These are phyloP conservation scores for Kodamaea restingae DNA, from an alignment of 805 yeast genomes.

Conservation along the genomic window DNA sequence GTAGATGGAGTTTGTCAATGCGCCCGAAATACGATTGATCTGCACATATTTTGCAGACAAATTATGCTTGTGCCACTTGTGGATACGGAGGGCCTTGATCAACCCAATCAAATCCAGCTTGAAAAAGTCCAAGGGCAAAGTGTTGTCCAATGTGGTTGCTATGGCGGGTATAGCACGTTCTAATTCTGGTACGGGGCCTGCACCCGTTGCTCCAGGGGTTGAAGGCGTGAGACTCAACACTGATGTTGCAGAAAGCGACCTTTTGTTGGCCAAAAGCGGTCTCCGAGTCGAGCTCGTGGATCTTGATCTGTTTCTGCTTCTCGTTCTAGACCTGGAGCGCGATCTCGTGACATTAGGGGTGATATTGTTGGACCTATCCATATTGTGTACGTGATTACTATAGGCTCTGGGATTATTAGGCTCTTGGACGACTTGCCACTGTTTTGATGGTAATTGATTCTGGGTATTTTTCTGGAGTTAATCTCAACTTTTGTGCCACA, in stretches of 20 bases:
- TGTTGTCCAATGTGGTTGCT: conserved; percentile 62
- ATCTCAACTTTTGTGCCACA: background rate
- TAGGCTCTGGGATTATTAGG: too few relatives aligned
- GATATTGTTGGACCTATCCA: conserved; percentile 3
- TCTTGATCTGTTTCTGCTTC: conserved; percentile 31
- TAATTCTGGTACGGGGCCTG: conserved; percentile 14
- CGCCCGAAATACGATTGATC: conserved; percentile 78
- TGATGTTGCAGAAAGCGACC: conserved; percentile 31
- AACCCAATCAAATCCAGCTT: conserved; percentile 73
- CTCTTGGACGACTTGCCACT: too few relatives aligned
- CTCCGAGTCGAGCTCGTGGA: conserved; percentile 30
- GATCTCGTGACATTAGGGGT: conserved; percentile 30
- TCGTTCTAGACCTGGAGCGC: conserved; percentile 33
- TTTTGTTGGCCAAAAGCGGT: conserved; percentile 18
- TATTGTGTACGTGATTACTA: background rate
- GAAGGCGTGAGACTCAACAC: conserved; percentile 6
- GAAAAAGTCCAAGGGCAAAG: conserved; percentile 79
- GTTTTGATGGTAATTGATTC: too few relatives aligned
- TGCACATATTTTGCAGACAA: conserved; percentile 41
- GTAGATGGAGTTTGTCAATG: conserved; percentile 87
- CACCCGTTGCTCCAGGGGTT: background rate
- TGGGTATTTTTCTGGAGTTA: background rate
- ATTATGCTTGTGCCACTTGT: conserved; percentile 71
- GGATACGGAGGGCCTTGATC: conserved; percentile 57
- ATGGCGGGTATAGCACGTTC: conserved; percentile 45